These are phyloP conservation scores for Colletotrichum viniferum DNA, from an alignment of 2,329 filamentous ascomycete genomes.

Conservation along the genomic window DNA sequence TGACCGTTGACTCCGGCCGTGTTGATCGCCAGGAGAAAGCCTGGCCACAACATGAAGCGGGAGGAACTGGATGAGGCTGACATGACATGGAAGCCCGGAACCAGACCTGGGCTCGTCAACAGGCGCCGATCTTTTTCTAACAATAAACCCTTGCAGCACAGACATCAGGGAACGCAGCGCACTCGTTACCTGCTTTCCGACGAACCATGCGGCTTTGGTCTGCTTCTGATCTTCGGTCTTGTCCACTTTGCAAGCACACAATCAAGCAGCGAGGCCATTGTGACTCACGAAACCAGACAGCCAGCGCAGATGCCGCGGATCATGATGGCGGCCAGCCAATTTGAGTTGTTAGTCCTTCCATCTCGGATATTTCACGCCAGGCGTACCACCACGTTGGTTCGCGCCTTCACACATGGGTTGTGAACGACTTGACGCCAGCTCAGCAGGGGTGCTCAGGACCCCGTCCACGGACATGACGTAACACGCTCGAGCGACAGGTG, in stretches of 20 bases:
- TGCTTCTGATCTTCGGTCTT: background rate
- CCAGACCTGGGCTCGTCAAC: background rate
- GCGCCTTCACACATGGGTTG: background rate
- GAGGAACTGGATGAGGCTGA: background rate
- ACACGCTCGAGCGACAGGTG: background rate
- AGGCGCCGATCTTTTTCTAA: background rate
- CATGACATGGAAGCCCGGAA: background rate
- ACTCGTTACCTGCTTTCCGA: background rate
- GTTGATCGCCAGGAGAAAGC: background rate
- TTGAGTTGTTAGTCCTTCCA: background rate
- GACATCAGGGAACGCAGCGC: background rate
- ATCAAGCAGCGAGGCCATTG: background rate
- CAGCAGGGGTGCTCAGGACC: background rate
- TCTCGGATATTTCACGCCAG: background rate
- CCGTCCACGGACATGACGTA: slow-evolving; percentile 5
- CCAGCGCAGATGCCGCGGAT: background rate
- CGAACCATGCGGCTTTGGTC: background rate
- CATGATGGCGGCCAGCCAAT: background rate
- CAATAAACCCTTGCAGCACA: background rate
- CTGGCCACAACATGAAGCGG: background rate
- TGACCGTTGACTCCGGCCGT: background rate
- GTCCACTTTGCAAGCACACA: background rate
- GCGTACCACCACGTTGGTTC: background rate
- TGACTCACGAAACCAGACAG: background rate
- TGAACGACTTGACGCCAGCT: background rate